phyloP scores from a whole-genome alignment of 768 basidiomycete genomes.

The Dentipellis sp. region DNA sequence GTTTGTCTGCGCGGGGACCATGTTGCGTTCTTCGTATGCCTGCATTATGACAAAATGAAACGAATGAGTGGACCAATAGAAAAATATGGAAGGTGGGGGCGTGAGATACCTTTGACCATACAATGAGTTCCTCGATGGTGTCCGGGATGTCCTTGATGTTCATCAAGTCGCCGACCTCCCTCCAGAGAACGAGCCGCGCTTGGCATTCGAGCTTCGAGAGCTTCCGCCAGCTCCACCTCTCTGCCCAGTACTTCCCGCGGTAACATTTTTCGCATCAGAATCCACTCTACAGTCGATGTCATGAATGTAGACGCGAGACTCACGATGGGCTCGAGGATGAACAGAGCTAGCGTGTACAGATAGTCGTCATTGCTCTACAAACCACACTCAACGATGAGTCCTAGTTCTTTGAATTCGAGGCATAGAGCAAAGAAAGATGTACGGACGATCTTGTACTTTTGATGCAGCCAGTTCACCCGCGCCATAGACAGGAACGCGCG shows the following conservation, averaged over 20 bases:
- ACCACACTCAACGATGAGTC: not conserved
- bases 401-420: no score
- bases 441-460: not conserved
- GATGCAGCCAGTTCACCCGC: not conserved
- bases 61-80: not conserved
- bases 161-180: slow-evolving; percentile 38
- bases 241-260: slow-evolving; percentile 27
- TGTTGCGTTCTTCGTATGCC: slow-evolving; percentile 29
- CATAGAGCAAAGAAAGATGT: not conserved
- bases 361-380: not conserved
- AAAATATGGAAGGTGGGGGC: not conserved
- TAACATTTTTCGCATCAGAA: not conserved
- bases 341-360: not conserved
- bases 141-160: slow-evolving; percentile 37
- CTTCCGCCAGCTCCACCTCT: slow-evolving; percentile 34
- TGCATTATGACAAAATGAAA: not conserved
- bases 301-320: not conserved
- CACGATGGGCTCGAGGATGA: not conserved
- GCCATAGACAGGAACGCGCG: not conserved
- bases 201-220: slow-evolving; percentile 33
- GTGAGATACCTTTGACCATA: slow-evolving; percentile 34
- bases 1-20: slow-evolving; percentile 35
- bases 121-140: slow-evolving; percentile 25
- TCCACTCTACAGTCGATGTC: not conserved
- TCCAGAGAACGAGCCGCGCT: slow-evolving; percentile 33